Percentiles rank a stretch among this genome's conserved stretches.
phyloP scores from a whole-genome alignment of 208 protist species.

The Trypanosoma rangeli region DNA sequence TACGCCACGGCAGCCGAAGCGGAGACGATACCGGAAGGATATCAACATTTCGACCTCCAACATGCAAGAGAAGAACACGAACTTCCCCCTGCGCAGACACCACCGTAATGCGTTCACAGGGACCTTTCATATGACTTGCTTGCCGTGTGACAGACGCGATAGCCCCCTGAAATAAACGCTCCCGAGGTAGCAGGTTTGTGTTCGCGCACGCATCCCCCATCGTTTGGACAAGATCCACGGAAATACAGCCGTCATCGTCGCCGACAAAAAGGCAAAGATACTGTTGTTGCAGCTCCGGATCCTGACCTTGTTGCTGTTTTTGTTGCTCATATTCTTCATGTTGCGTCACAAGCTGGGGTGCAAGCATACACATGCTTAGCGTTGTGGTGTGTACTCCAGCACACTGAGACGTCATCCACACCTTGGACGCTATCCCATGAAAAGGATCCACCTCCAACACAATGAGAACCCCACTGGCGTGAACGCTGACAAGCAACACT shows the following conservation, averaged over 20 bases:
- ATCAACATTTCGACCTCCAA: neutral
- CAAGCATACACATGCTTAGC: conserved; percentile 6
- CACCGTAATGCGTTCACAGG: conserved; percentile 6
- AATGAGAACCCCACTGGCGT: conserved; percentile 16
- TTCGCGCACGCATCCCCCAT: neutral
- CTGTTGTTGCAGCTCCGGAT: neutral
- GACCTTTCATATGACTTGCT: neutral
- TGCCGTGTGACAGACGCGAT: conserved; percentile 7
- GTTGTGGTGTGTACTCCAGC: conserved; percentile 15
- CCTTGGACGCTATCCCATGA: neutral
- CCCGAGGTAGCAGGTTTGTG: neutral
- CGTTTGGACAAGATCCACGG: conserved; percentile 2
- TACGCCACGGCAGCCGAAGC: conserved; percentile 52
- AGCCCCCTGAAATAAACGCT: conserved; percentile 8
- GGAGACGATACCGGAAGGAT: conserved; percentile 15
- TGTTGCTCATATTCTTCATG: neutral
- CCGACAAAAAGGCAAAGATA: conserved; percentile 15
- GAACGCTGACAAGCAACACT: conserved; percentile 16
- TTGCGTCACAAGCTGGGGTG: too few species aligned
- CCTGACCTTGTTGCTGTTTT: neutral
- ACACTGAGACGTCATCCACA: conserved; percentile 3
- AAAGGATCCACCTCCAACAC: neutral
- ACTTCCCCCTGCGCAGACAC: conserved; percentile 20
- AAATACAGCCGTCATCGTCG: conserved; percentile 15
- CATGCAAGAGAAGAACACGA: conserved; percentile 7